Evolutionary conservation across 306 rosid species (phyloP).

Genomic region (Gastrolobium villosum): DNA sequence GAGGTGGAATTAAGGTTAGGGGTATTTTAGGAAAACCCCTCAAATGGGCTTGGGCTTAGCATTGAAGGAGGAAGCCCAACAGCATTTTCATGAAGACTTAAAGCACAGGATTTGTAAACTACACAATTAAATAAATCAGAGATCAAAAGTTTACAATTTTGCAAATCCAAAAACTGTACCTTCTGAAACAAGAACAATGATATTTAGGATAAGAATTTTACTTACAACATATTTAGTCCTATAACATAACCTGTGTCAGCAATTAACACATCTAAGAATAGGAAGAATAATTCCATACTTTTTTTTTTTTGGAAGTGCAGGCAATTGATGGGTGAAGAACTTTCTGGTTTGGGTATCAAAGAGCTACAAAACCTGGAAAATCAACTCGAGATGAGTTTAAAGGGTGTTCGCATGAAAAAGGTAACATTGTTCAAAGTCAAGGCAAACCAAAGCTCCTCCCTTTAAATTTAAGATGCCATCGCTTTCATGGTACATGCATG

Average conservation of each 20-base stretch:
- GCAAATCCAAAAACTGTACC: neutral
- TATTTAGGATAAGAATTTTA: neutral
- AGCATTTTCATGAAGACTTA: too few species aligned
- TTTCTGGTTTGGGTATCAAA: slow-evolving; percentile 66
- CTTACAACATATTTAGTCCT: neutral
- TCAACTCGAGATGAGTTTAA: slow-evolving; percentile 75
- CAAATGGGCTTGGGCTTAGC: too few species aligned
- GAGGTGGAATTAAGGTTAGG: too few species aligned
- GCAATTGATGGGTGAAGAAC: slow-evolving; percentile 77
- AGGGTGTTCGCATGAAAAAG: slow-evolving; percentile 74
- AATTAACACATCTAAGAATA: neutral
- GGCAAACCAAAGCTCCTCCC: neutral
- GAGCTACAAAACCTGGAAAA: slow-evolving; percentile 75
- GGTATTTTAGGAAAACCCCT: too few species aligned
- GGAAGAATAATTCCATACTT: neutral
- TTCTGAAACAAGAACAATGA: neutral
- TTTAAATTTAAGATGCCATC: neutral
- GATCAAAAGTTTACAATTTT: neutral
- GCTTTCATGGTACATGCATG: neutral
- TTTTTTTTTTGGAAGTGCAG: slow-evolving; percentile 52
- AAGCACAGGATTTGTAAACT: too few species aligned
- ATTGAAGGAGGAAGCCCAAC: too few species aligned
- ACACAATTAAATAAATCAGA: neutral
- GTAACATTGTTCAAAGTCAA: slow-evolving; percentile 48
- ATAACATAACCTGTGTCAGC: neutral